These are phyloP conservation scores for Odonthalia washingtoniensis DNA, from an alignment of 31 red algal species.

Conservation along the genomic window DNA sequence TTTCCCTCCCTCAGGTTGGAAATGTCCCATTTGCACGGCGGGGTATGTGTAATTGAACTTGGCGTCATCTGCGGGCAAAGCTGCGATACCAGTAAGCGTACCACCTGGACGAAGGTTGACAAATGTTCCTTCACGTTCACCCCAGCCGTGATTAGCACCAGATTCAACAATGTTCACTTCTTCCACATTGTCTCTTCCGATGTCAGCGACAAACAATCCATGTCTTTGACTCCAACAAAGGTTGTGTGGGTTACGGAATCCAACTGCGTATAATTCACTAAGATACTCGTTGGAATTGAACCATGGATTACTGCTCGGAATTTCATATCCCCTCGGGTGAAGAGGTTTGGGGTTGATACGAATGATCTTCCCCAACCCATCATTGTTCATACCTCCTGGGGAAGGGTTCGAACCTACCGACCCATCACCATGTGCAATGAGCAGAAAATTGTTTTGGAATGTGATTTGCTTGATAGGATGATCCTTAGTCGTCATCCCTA, in stretches of 20 bases:
- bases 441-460: slow-evolving; percentile 42
- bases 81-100: slow-evolving; percentile 39
- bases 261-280: slow-evolving; percentile 41
- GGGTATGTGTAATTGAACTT: slow-evolving; percentile 54
- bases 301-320: slow-evolving; percentile 40
- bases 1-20: slow-evolving; percentile 34
- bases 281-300: background rate
- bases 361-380: slow-evolving; percentile 66
- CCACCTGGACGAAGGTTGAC: slow-evolving; percentile 18
- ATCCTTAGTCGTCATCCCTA: slow-evolving; percentile 57
- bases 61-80: slow-evolving; percentile 49
- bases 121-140: slow-evolving; percentile 72
- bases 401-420: slow-evolving; percentile 41
- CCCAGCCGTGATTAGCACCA: slow-evolving; percentile 47
- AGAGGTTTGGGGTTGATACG: slow-evolving; percentile 55
- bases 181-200: slow-evolving; percentile 44
- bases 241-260: slow-evolving; percentile 54
- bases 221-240: slow-evolving; percentile 15
- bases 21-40: slow-evolving; percentile 60
- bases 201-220: slow-evolving; percentile 33
- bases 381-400: slow-evolving; percentile 48
- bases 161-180: slow-evolving; percentile 42
- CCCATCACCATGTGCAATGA: slow-evolving; percentile 68
- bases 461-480: slow-evolving; percentile 67
- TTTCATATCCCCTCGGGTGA: background rate